These are phyloP conservation scores for Aspergillus neoniger DNA, from an alignment of 2,329 filamentous ascomycete genomes.

Conservation along the genomic window DNA sequence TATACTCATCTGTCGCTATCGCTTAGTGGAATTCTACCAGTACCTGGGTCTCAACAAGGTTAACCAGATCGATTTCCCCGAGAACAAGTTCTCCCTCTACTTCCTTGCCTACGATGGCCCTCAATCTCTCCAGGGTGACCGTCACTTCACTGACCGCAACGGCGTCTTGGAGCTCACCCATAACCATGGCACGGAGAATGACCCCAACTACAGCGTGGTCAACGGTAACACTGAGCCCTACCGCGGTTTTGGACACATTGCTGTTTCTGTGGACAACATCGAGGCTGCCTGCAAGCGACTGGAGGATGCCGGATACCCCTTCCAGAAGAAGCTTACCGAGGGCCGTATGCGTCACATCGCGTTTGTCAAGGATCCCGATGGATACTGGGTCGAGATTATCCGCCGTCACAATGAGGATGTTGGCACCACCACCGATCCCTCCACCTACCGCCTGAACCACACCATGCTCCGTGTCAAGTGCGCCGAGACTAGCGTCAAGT, in stretches of 20 bases:
- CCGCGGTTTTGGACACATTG: constrained; percentile 82
- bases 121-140: constrained; percentile 70
- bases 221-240: constrained; percentile 91
- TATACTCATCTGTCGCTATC: background rate
- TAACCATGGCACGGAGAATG: constrained; percentile 85
- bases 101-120: constrained; percentile 88
- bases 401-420: constrained; percentile 74
- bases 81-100: constrained; percentile 92
- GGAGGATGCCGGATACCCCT: constrained; percentile 85
- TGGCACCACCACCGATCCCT: constrained; percentile 69
- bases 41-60: constrained; percentile 85
- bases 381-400: constrained; percentile 65
- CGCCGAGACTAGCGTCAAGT: constrained; percentile 70
- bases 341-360: constrained; percentile 86
- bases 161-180: constrained; percentile 84
- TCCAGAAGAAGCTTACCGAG: constrained; percentile 92
- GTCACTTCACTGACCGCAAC: constrained; percentile 78
- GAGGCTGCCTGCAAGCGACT: constrained; percentile 87
- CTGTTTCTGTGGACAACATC: constrained; percentile 79
- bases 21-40: constrained; percentile 86
- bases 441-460: constrained; percentile 69
- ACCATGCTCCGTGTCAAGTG: constrained; percentile 91
- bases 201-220: constrained; percentile 75
- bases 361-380: constrained; percentile 85
- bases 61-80: constrained; percentile 77